phyloP scores from a whole-genome alignment of 179 eudicot genomes.

The Pouteria campechiana region DNA sequence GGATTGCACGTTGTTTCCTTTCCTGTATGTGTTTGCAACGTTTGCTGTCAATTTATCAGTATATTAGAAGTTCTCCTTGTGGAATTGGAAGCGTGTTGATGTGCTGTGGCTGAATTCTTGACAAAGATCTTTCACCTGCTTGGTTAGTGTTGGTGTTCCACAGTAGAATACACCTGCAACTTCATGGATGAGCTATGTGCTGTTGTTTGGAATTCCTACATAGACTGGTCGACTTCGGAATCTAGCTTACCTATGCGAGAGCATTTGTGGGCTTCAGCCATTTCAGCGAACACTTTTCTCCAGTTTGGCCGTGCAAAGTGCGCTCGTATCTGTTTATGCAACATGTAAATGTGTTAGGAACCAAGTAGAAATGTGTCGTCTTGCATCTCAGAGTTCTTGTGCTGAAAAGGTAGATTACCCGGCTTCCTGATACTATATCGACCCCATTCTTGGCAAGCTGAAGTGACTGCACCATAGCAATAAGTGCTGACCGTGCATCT shows the following conservation, averaged over 20 bases:
- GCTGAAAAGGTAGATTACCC: slow-evolving; percentile 66
- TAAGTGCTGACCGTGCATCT: slow-evolving; percentile 95
- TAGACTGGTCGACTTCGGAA: background rate
- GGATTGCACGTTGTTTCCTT: too few species aligned
- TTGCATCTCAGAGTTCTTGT: too few species aligned
- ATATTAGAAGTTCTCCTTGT: slow-evolving; percentile 91
- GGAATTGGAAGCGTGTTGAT: slow-evolving; percentile 73
- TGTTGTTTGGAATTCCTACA: background rate
- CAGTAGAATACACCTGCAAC: slow-evolving; percentile 93
- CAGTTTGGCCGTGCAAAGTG: slow-evolving; percentile 88
- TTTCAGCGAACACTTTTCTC: slow-evolving; percentile 63
- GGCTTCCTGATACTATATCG: slow-evolving; percentile 85
- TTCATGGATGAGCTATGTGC: background rate
- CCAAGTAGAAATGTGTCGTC: too few species aligned
- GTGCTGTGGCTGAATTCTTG: slow-evolving; percentile 63
- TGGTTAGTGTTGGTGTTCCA: slow-evolving; percentile 64
- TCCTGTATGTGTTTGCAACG: too few species aligned
- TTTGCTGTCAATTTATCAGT: too few species aligned
- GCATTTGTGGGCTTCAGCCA: slow-evolving; percentile 33
- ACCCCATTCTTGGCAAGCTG: slow-evolving; percentile 93
- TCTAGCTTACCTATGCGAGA: slow-evolving; percentile 52
- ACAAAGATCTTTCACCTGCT: slow-evolving; percentile 55
- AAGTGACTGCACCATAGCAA: slow-evolving; percentile 78
- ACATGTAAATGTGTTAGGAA: background rate
- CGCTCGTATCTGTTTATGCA: slow-evolving; percentile 59